Percentiles rank a stretch among this genome's conserved stretches.
phyloP scores from a whole-genome alignment of 345 rosid species.

The Gynandropsis gynandra region DNA sequence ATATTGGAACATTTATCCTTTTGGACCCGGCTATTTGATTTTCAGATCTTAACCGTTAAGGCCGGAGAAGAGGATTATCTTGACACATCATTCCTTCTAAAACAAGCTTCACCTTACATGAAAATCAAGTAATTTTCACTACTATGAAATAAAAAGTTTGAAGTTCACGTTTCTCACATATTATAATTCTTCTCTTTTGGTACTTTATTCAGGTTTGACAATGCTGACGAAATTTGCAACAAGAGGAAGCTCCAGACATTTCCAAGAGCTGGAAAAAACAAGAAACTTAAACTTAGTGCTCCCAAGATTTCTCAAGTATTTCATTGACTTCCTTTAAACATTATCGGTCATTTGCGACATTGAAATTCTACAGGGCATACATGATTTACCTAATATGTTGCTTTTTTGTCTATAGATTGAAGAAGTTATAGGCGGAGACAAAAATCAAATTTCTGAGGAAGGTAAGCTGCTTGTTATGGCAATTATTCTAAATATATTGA shows the following conservation, averaged over 20 bases:
- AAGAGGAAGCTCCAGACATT: slow-evolving; percentile 49
- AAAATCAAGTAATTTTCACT: slow-evolving; percentile 55
- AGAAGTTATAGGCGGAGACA: slow-evolving; percentile 21
- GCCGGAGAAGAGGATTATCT: slow-evolving; percentile 76
- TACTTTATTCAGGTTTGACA: slow-evolving; percentile 48
- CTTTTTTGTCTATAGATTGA: slow-evolving; percentile 35
- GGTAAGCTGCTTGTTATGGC: slow-evolving; percentile 23
- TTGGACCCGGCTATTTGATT: slow-evolving; percentile 3
- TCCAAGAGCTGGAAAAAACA: slow-evolving; percentile 41
- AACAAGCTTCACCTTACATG: slow-evolving; percentile 88
- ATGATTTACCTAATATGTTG: slow-evolving; percentile 3
- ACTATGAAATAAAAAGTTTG: slow-evolving; percentile 1
- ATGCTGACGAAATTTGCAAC: slow-evolving; percentile 43
- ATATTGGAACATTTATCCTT: neutral
- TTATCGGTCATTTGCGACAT: neutral
- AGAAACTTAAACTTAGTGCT: slow-evolving; percentile 45
- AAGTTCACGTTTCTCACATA: slow-evolving; percentile 13
- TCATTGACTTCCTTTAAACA: slow-evolving; percentile 8
- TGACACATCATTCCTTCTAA: slow-evolving; percentile 57
- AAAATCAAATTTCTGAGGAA: slow-evolving; percentile 27
- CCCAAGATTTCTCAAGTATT: slow-evolving; percentile 40
- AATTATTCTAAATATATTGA: slow-evolving; percentile 3
- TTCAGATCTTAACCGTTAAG: slow-evolving; percentile 74
- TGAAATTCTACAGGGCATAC: neutral
- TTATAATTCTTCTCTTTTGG: slow-evolving; percentile 8